Conservation (phyloP, 1,139 yeast genomes). For the Pichia sp. region DNA sequence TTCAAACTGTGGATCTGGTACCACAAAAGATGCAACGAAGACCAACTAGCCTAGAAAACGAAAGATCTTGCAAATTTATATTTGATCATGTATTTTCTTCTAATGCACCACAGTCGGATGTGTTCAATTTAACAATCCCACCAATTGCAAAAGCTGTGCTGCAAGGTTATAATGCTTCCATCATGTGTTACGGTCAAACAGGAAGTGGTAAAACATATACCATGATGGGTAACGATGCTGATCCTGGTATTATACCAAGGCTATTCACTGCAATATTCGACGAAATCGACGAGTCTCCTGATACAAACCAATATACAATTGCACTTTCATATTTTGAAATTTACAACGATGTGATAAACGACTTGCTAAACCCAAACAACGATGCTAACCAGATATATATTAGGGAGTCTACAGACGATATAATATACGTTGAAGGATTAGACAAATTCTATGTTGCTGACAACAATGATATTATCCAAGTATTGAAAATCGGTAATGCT, state of each 20-base stretch:
- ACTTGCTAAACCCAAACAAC: constrained; percentile 45
- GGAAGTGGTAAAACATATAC: constrained; percentile 88
- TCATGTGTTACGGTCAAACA: constrained; percentile 86
- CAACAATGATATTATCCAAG: constrained; percentile 55
- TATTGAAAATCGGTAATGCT: constrained; percentile 55
- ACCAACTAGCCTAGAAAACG: background rate
- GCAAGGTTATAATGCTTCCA: constrained; percentile 82
- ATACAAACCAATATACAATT: constrained; percentile 58
- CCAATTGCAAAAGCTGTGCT: constrained; percentile 67
- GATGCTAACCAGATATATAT: constrained; percentile 40
- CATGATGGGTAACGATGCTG: constrained; percentile 64
- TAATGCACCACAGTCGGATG: constrained; percentile 50
- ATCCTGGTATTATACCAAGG: constrained; percentile 69
- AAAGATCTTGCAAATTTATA: constrained; percentile 38
- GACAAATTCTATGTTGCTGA: constrained; percentile 59
- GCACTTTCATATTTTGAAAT: constrained; percentile 80
- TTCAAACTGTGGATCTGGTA: constrained; percentile 33
- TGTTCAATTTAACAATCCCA: constrained; percentile 59
- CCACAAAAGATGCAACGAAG: constrained; percentile 51
- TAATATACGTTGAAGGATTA: constrained; percentile 64
- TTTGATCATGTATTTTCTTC: constrained; percentile 68
- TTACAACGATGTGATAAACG: constrained; percentile 74
- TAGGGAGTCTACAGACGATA: constrained; percentile 52
- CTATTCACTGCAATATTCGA: constrained; percentile 51
- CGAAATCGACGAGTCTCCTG: constrained; percentile 57